Conservation (phyloP, 257 asterid genomes). For the Nicotiana noctiflora region DNA sequence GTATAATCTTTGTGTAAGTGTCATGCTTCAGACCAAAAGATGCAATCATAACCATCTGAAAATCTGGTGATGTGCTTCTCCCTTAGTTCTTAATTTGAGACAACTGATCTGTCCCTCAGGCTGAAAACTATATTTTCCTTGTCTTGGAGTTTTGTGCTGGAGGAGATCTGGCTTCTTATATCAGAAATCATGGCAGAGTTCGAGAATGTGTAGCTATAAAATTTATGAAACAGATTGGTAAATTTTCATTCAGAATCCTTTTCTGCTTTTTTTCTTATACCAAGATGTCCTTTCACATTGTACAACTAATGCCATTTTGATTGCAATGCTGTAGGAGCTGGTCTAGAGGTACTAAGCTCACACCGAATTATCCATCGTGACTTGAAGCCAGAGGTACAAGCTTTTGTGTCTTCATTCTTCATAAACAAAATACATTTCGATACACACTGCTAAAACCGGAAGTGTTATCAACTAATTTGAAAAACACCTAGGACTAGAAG, state of each 20-base stretch:
- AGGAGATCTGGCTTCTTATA: slow-evolving; percentile 46
- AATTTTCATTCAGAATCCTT: not conserved
- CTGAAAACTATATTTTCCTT: slow-evolving; percentile 30
- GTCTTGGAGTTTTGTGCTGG: slow-evolving; percentile 50
- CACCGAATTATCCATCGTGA: slow-evolving; percentile 40
- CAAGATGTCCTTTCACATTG: not conserved
- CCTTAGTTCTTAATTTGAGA: not conserved
- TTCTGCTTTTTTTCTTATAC: not conserved
- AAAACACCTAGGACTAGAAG: not conserved
- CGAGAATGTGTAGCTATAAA: slow-evolving; percentile 30
- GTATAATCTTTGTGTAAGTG: not conserved
- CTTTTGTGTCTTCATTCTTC: not conserved
- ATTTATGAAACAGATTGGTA: slow-evolving; percentile 51
- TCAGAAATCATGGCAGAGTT: slow-evolving; percentile 38
- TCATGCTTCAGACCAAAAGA: not conserved
- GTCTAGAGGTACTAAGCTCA: slow-evolving; percentile 31
- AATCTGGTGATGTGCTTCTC: not conserved
- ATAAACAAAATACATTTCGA: not conserved
- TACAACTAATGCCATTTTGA: not conserved
- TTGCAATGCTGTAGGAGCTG: slow-evolving; percentile 30
- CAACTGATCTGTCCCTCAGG: slow-evolving; percentile 19
- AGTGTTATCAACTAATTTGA: not conserved
- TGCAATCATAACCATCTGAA: not conserved
- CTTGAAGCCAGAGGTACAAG: slow-evolving; percentile 49
- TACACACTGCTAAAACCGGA: not conserved